Evolutionary conservation across 23 red algal genomes (phyloP), one percentile per base, ranked within the genome.

Genomic region (Pyropia haitanensis): DNA sequence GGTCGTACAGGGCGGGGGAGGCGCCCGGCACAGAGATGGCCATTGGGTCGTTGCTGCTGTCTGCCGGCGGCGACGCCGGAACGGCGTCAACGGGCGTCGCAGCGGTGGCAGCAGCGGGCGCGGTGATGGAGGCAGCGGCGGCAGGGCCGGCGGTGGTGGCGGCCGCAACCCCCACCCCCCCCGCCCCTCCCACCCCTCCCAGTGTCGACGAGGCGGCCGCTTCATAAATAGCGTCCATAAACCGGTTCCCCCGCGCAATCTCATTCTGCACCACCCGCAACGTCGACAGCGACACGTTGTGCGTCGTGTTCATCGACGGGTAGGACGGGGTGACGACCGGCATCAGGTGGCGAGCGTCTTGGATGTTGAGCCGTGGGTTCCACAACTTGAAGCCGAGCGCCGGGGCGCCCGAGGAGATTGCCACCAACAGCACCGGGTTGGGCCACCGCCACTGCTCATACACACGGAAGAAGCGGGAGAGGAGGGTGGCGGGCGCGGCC

Each of bases 381-480:
- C 94, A 98, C 29, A 98, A 73, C 61, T 88, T 87, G 51, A 81
- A 87, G 18, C 74, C 73, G 29, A 76, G 71, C 23, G 78, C 27
- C 10, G 77, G 94, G 61, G 70, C 64, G 5, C 94, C 94, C 39
- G 39, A 1, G 52, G 77, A 78, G 51, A 98, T 98, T 18, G 75
- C 56, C 18, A 78, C 83, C 63, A 98, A 57, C 18, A 87, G 56
- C 49, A 98, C 86, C 13, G 94, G 94, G 19, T 88, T 89, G 10
- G 94, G 83, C 94, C 94, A 98, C 30, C 91, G 80, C 94, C 94
- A 98, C 58, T 91, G 71, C 29, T 70, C 86, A 64, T 91, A 98
- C 32, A 98, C 62, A 24, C 65, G 49, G 70, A 90, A 98, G 72
- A 98, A 98, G 26, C 75, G 70, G 15, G 85, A 70, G 6, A 98